Evolutionary conservation across 2,329 filamentous ascomycete species (phyloP), one percentile per base, ranked within the genome.

Genomic region (Phoma sp.): DNA sequence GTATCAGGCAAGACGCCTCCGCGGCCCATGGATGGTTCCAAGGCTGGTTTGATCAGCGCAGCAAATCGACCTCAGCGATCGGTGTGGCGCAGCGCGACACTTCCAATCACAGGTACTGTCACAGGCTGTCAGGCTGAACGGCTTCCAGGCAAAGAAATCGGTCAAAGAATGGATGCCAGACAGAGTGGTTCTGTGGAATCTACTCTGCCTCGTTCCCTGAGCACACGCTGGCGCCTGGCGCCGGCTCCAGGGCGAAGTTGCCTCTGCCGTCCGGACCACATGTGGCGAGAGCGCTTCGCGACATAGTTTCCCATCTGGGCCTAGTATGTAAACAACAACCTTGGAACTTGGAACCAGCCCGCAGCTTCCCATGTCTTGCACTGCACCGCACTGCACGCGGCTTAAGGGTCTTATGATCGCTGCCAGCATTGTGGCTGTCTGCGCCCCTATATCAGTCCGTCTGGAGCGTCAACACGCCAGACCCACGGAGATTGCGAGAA

Each of bases 401-500:
- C 33, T 18, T 43, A 18, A 35, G 33, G 27, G 41, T 49, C 47
- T 47, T 25, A 39, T 25, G 40, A 55, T 54, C 46, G 46, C 30
- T 18, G 30, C 52, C 45, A 25, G 52, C 29, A 46, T 50, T 6
- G 14, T n/a, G 32, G 5, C 7, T 11, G 32, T 9, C 32, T 30
- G 36, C 47, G 32, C 52, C 52, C 52, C 52, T 55, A 37, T 55
- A 39, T n/a, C 40, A 29, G 25, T 10, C 8, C 2, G 41, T 25
- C 22, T 14, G 14, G 14, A 11, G 23, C 4, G 5, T 23, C 27
- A 42, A 23, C 13, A 32, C 11, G 22, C 13, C 22, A n/a, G 2
- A 2, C 25, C 7, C n/a, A 11, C 44, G 33, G 44, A 47, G 32
- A 47, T 52, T 52, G 24, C 38, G 32, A 33, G 13, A 33, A 33